Evolutionary conservation across 2,329 filamentous ascomycete genomes (phyloP).

Genomic region (Mariannaea elegans): DNA sequence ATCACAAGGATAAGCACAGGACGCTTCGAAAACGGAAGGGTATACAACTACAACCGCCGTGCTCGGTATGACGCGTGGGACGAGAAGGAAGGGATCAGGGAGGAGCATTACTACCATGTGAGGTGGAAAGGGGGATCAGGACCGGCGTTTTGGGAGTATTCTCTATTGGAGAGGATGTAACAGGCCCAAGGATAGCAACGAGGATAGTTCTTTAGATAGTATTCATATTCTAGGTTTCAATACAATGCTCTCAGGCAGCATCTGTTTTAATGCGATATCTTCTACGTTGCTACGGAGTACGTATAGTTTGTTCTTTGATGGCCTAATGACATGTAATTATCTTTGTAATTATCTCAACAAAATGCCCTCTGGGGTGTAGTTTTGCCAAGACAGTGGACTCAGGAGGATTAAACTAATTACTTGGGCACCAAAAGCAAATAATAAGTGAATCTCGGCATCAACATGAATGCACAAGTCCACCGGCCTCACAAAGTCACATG

Average conservation of each 20-base stretch:
- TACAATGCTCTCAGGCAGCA: background rate
- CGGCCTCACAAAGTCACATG: constrained; percentile 6
- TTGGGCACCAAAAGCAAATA: too few relatives aligned
- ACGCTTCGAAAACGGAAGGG: background rate
- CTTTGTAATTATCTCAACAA: too few relatives aligned
- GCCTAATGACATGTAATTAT: too few relatives aligned
- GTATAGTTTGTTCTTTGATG: too few relatives aligned
- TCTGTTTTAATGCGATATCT: background rate
- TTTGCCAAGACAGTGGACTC: too few relatives aligned
- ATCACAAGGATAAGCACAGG: background rate
- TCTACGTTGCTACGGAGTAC: background rate
- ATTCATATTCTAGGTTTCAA: background rate
- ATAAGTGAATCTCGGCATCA: too few relatives aligned
- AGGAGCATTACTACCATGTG: too few relatives aligned
- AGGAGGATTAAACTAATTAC: too few relatives aligned
- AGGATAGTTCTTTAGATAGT: background rate
- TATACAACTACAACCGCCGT: background rate
- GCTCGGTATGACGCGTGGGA: background rate
- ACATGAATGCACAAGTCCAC: background rate
- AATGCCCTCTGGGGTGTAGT: too few relatives aligned
- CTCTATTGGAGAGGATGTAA: background rate
- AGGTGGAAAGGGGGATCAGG: background rate
- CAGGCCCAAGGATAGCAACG: background rate
- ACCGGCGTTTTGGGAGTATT: background rate
- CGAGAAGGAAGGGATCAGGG: background rate